Evolutionary conservation across 2,329 filamentous ascomycete species (phyloP).

Genomic region (Penicillium hesseltinei): DNA sequence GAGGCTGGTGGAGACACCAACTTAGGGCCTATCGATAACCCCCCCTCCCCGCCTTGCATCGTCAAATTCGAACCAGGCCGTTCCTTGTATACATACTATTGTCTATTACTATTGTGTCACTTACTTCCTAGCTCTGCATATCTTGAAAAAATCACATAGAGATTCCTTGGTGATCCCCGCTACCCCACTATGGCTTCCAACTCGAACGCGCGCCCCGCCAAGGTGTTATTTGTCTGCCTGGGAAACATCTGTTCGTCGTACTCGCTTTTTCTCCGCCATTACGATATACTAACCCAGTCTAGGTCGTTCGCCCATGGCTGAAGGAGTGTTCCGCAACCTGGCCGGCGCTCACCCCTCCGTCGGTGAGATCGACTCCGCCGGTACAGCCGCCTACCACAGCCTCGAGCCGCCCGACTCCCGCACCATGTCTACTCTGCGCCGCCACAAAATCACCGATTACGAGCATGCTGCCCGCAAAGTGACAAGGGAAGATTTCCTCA

Average conservation of each 20-base stretch:
- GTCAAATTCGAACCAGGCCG: neutral
- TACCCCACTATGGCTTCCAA: slow-evolving; percentile 23
- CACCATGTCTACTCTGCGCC: slow-evolving; percentile 74
- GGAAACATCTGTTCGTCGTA: slow-evolving; percentile 78
- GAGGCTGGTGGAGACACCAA: neutral
- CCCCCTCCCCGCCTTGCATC: slow-evolving; percentile 2
- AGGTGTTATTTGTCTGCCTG: slow-evolving; percentile 90
- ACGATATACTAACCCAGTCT: slow-evolving; percentile 4
- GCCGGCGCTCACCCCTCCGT: slow-evolving; percentile 60
- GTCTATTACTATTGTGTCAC: neutral
- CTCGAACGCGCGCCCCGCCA: slow-evolving; percentile 45
- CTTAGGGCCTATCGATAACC: slow-evolving; percentile 13
- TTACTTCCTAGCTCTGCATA: neutral
- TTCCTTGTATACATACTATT: neutral
- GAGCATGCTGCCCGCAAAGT: slow-evolving; percentile 74
- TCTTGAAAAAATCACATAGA: neutral
- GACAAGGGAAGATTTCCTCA: slow-evolving; percentile 68
- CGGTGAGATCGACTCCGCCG: slow-evolving; percentile 76
- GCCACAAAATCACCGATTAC: slow-evolving; percentile 75
- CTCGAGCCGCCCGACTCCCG: slow-evolving; percentile 75
- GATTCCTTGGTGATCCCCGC: neutral
- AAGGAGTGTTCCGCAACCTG: slow-evolving; percentile 81
- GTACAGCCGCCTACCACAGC: slow-evolving; percentile 83
- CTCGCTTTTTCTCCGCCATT: neutral
- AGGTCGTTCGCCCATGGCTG: slow-evolving; percentile 85